Conservation (phyloP, 768 basidiomycete species). For the Mycena vulgaris region DNA sequence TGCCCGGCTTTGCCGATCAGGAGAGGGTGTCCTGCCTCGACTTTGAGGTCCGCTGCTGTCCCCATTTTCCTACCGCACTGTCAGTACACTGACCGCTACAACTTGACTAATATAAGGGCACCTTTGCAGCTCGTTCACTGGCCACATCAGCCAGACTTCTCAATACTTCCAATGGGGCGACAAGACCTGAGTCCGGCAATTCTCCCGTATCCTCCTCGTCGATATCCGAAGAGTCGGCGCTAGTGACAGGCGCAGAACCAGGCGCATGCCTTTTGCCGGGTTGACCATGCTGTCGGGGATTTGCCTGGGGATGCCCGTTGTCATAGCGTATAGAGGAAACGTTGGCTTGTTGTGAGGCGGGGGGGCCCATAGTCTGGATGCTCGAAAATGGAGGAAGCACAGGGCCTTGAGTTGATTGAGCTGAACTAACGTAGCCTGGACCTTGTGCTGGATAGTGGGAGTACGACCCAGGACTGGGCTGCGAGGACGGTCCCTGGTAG, state of each 20-base stretch:
- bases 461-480: constrained; percentile 57
- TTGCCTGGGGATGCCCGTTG: constrained; percentile 49
- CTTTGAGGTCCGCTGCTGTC: constrained; percentile 84
- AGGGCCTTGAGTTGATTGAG: constrained; percentile 59
- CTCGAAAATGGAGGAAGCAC: constrained; percentile 82
- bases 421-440: constrained; percentile 52
- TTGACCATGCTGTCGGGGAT: constrained; percentile 50
- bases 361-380: constrained; percentile 70
- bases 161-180: constrained; percentile 91
- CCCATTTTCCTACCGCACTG: constrained; percentile 75
- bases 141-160: constrained; percentile 87
- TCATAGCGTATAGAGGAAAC: constrained; percentile 77
- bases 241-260: constrained; percentile 77
- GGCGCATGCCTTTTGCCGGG: constrained; percentile 71
- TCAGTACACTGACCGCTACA: constrained; percentile 27
- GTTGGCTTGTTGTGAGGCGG: constrained; percentile 61
- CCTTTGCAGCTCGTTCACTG: constrained; percentile 84
- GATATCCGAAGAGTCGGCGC: constrained; percentile 87
- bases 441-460: constrained; percentile 55
- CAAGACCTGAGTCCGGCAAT: constrained; percentile 84
- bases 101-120: constrained; percentile 46
- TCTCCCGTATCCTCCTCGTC: constrained; percentile 89
- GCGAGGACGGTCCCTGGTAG: constrained; percentile 55
- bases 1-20: constrained; percentile 78
- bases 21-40: constrained; percentile 80